A percentile compares a stretch with the other conserved stretches of the same genome.
These are phyloP conservation scores for Delphinella strobiligena DNA, from an alignment of 2,329 filamentous ascomycete species.

Conservation along the genomic window DNA sequence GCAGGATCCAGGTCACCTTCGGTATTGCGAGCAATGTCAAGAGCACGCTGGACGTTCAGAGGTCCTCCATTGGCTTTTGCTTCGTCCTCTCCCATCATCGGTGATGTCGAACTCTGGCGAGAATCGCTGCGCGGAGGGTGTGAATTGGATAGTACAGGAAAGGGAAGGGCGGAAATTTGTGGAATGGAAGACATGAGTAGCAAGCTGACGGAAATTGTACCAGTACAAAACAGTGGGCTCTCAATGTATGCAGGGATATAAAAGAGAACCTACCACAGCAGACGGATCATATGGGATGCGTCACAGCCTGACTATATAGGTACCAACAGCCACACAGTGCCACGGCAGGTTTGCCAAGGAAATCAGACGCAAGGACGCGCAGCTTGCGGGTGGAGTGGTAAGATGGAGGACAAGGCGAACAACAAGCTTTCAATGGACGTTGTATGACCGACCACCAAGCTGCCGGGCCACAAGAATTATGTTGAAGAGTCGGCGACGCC, in stretches of 20 bases:
- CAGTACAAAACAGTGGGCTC: not conserved
- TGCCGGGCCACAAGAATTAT: not conserved
- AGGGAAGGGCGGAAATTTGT: constrained; percentile 7
- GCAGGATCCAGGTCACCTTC: constrained; percentile 54
- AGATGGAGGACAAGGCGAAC: not conserved
- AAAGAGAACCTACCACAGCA: not conserved
- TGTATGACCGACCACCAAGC: not conserved
- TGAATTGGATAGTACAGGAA: constrained; percentile 11
- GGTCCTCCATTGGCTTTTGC: constrained; percentile 17
- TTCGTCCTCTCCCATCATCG: constrained; percentile 4
- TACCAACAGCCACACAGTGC: not conserved
- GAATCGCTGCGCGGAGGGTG: constrained; percentile 5
- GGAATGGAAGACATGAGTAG: not conserved
- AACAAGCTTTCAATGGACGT: not conserved
- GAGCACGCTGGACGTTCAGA: constrained; percentile 50
- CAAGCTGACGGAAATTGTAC: not conserved
- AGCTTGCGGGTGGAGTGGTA: not conserved
- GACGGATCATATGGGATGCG: too few relatives aligned
- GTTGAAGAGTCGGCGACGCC: not conserved
- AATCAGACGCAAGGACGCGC: not conserved
- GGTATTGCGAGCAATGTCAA: constrained; percentile 65
- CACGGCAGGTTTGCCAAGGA: not conserved
- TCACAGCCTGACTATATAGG: not conserved
- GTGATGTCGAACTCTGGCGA: constrained; percentile 7
- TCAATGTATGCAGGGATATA: not conserved